Percentiles rank a stretch among this genome's conserved stretches.
phyloP scores from a whole-genome alignment of 768 basidiomycete genomes.

The Coprinopsis sp. region DNA sequence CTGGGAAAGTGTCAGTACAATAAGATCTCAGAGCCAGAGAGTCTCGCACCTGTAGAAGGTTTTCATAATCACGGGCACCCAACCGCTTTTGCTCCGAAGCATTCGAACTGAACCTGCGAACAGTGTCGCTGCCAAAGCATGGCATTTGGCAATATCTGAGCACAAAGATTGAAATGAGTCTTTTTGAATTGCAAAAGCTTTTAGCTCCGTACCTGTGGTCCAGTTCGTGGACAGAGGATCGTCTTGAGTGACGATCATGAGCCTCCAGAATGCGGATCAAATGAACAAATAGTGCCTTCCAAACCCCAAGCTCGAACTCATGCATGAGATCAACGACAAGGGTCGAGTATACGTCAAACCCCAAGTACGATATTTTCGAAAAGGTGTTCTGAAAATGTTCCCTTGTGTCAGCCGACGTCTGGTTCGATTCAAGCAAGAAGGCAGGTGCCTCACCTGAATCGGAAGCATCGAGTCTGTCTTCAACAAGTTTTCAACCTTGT shows the following conservation, averaged over 20 bases:
- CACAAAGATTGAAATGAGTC: background rate
- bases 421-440: background rate
- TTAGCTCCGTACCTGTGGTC: conserved; percentile 23
- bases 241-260: background rate
- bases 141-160: conserved; percentile 13
- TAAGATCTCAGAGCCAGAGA: background rate
- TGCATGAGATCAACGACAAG: background rate
- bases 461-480: too few species aligned
- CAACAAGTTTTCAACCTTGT: background rate
- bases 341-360: background rate
- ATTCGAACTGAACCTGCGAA: conserved; percentile 22
- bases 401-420: background rate
- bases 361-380: background rate
- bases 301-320: conserved; percentile 22
- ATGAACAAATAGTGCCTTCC: conserved; percentile 32
- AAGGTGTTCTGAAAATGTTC: background rate
- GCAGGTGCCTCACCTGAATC: background rate
- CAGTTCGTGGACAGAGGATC: conserved; percentile 15
- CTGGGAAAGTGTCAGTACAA: background rate
- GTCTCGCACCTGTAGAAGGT: conserved; percentile 26
- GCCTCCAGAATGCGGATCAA: conserved; percentile 27
- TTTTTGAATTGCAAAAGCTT: background rate
- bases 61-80: conserved; percentile 28
- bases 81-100: conserved; percentile 23
- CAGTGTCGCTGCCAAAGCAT: conserved; percentile 16